phyloP scores from a whole-genome alignment of 2,329 filamentous ascomycete genomes.

The Colletotrichum trifolii region DNA sequence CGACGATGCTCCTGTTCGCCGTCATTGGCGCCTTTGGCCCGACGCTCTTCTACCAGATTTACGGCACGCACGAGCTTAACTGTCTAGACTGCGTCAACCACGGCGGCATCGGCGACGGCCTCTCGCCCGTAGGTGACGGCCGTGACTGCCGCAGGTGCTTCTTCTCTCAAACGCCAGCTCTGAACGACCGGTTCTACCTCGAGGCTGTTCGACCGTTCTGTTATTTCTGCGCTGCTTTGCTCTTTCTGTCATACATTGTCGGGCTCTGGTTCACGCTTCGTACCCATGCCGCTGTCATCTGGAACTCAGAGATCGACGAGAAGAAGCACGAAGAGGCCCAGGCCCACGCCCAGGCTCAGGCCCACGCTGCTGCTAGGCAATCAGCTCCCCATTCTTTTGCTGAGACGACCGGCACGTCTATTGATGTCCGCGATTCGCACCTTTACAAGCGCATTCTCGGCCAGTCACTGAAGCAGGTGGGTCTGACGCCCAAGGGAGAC shows the following conservation, averaged over 20 bases:
- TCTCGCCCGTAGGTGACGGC: constrained; percentile 48
- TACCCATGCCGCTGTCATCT: constrained; percentile 96
- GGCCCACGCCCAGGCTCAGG: constrained; percentile 46
- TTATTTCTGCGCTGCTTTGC: constrained; percentile 83
- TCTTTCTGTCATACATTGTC: constrained; percentile 94
- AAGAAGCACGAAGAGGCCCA: constrained; percentile 71
- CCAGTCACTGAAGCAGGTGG: constrained; percentile 87
- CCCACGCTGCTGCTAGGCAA: constrained; percentile 45
- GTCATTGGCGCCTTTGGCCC: constrained; percentile 95
- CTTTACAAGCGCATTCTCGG: constrained; percentile 94
- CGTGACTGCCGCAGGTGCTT: constrained; percentile 92
- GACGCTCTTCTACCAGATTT: constrained; percentile 98
- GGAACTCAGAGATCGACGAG: constrained; percentile 86
- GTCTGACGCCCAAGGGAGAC: constrained; percentile 68
- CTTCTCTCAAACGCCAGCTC: constrained; percentile 86
- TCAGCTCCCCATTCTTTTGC: constrained; percentile 52
- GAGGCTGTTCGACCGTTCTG: constrained; percentile 94
- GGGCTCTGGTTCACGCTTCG: constrained; percentile 95
- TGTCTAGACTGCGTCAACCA: constrained; percentile 74
- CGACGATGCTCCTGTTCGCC: constrained; percentile 96
- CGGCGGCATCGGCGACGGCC: constrained; percentile 45
- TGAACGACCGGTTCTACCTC: constrained; percentile 89
- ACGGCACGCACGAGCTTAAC: constrained; percentile 95
- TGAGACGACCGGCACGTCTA: constrained; percentile 59
- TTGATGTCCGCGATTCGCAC: constrained; percentile 85